Conservation (phyloP, 352 stramenopile species). For the Globisporangium nodosum region DNA sequence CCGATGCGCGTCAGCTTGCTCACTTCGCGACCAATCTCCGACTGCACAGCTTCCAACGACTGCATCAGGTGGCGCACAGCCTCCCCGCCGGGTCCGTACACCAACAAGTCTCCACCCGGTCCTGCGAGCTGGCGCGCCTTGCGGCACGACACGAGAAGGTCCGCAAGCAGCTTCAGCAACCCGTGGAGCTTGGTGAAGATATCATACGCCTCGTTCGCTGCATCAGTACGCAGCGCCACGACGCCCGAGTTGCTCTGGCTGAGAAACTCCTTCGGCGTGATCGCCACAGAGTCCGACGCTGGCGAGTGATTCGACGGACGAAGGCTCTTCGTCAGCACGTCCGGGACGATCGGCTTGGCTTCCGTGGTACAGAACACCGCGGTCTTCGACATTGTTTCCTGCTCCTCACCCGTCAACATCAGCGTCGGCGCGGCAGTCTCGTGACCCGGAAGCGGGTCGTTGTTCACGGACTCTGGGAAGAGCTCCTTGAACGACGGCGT, state of each 20-base stretch:
- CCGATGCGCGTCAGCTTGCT: slow-evolving; percentile 75
- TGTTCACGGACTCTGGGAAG: slow-evolving; percentile 42
- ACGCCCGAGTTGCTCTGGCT: slow-evolving; percentile 71
- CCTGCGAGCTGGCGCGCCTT: slow-evolving; percentile 77
- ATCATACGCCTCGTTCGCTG: slow-evolving; percentile 50
- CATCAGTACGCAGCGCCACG: slow-evolving; percentile 58
- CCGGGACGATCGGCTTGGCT: slow-evolving; percentile 57
- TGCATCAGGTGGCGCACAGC: slow-evolving; percentile 80
- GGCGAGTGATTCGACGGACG: slow-evolving; percentile 21
- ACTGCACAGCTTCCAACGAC: slow-evolving; percentile 71
- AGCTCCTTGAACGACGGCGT: slow-evolving; percentile 80
- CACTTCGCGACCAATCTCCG: slow-evolving; percentile 71
- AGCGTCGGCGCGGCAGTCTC: slow-evolving; percentile 41
- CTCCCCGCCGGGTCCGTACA: slow-evolving; percentile 80
- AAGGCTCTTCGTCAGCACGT: slow-evolving; percentile 37
- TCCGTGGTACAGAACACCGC: slow-evolving; percentile 72
- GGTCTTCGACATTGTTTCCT: slow-evolving; percentile 60
- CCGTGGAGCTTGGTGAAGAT: slow-evolving; percentile 73
- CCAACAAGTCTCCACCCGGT: slow-evolving; percentile 72
- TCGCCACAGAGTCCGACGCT: slow-evolving; percentile 31
- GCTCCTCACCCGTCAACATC: slow-evolving; percentile 64
- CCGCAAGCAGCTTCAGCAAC: slow-evolving; percentile 73
- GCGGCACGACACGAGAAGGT: slow-evolving; percentile 78
- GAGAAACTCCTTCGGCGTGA: slow-evolving; percentile 60
- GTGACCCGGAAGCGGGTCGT: slow-evolving; percentile 20